Evolutionary conservation across 2,329 filamentous ascomycete genomes (phyloP), one percentile per base, ranked within the genome.

Genomic region (Aspergillus sp.): DNA sequence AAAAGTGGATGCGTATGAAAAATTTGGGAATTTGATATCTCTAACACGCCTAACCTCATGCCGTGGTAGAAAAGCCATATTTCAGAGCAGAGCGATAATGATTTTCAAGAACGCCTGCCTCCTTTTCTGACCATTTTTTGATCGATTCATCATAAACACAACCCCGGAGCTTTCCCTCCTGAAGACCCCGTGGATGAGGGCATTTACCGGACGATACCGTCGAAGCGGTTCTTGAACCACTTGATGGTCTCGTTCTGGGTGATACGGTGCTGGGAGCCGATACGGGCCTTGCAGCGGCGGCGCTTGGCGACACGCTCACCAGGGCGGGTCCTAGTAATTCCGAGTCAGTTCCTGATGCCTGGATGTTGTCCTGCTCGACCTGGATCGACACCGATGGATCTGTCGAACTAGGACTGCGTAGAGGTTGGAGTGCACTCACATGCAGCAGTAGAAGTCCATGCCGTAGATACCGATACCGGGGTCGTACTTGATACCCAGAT

Each of bases 391-490:
- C 11, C 36, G 19, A 32, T 27, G 47, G n/a, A 27, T 21, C 23
- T 17, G n/a, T 4, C 38, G 30, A n/a, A 50, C 38, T 38, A 49
- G 32, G 36, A 44, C 47, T 41, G 27, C 27, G 27, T 36, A 36
- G 36, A 38, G 13, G 50, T 51, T 39, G 32, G 17, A 48, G 30
- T 41, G 51, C 59, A 85, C 85, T 82, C 75, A 88, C 95, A 99
- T 99, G 92, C 94, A 98, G 91, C 90, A 93, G 90, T 97, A 99
- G 86, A 99, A 99, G 86, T 99, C 95, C 95, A 99, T 99, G 81
- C 95, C 93, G 87, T 96, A 97, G 82, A 97, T 97, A 89, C 93
- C 93, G 75, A 97, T 97, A 68, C 87, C 90, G 69, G 93, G 93
- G 85, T 97, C 93, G 86, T 97, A 97, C 90, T 99, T 99, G 91